These are phyloP conservation scores for Fraxinus anomala DNA, from an alignment of 257 asterid species.

Conservation along the genomic window DNA sequence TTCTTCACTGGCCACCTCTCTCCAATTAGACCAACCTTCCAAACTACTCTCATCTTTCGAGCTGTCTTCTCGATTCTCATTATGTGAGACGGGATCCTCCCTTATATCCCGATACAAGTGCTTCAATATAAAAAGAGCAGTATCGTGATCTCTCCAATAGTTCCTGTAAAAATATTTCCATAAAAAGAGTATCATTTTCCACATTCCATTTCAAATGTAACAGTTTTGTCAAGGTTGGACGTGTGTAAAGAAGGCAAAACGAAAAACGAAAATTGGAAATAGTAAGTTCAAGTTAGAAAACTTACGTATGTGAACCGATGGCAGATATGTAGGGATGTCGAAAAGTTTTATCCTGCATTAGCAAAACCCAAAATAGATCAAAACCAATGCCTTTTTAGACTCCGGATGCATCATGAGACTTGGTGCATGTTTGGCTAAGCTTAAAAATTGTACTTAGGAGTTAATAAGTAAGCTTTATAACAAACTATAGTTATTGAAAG, in stretches of 20 bases:
- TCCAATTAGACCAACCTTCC: slow-evolving; percentile 57
- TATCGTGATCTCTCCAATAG: slow-evolving; percentile 92
- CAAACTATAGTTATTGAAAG: background rate
- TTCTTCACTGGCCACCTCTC: slow-evolving; percentile 64
- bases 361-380: slow-evolving; percentile 11
- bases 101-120: slow-evolving; percentile 81
- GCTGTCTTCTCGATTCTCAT: slow-evolving; percentile 40
- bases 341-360: slow-evolving; percentile 88
- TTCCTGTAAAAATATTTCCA: slow-evolving; percentile 50
- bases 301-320: slow-evolving; percentile 92
- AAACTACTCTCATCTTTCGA: slow-evolving; percentile 34
- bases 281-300: background rate
- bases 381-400: background rate
- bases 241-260: background rate
- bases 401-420: slow-evolving; percentile 1
- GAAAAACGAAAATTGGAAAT: background rate
- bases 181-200: slow-evolving; percentile 5
- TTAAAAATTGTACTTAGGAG: too few relatives aligned
- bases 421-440: too few relatives aligned
- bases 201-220: background rate
- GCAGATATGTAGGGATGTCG: slow-evolving; percentile 92
- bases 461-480: background rate
- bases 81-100: slow-evolving; percentile 49
- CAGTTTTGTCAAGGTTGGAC: background rate
- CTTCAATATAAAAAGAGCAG: slow-evolving; percentile 88